Evolutionary conservation across 192 early-diverging fungal genomes (phyloP).

Genomic region (Umbelopsis sp.): DNA sequence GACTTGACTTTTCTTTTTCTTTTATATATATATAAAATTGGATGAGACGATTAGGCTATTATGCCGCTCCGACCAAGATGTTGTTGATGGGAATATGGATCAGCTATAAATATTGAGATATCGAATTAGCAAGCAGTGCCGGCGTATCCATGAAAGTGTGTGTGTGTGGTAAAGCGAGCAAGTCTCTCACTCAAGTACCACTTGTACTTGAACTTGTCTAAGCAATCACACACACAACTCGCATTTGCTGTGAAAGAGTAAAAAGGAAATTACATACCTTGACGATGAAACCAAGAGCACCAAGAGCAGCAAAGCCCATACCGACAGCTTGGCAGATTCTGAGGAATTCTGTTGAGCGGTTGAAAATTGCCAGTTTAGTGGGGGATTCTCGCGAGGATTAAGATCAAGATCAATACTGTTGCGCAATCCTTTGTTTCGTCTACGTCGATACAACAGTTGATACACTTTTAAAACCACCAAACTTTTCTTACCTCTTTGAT

Average conservation of each 20-base stretch:
- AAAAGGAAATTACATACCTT: slow-evolving; percentile 52
- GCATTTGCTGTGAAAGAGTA: not conserved
- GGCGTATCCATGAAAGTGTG: too few species aligned
- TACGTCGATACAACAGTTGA: not conserved
- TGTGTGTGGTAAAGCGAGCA: not conserved
- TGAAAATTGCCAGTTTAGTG: not conserved
- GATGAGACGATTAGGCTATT: slow-evolving; percentile 19
- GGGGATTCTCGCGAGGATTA: not conserved
- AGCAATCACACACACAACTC: not conserved
- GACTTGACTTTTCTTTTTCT: too few species aligned
- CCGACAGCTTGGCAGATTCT: slow-evolving; percentile 92
- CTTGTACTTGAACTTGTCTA: not conserved
- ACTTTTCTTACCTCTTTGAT: slow-evolving; percentile 71
- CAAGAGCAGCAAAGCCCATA: slow-evolving; percentile 95
- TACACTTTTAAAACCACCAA: not conserved
- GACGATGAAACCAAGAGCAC: slow-evolving; percentile 96
- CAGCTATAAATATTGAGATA: slow-evolving; percentile 47
- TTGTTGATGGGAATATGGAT: slow-evolving; percentile 99
- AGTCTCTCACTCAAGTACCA: too few species aligned
- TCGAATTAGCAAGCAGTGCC: not conserved
- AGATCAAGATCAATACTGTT: not conserved
- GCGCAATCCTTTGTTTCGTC: not conserved
- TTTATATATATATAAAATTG: not conserved
- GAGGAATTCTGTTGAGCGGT: slow-evolving; percentile 75
- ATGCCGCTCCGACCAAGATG: slow-evolving; percentile 84